These are phyloP conservation scores for Pseudocercospora macadamiae DNA, from an alignment of 2,329 filamentous ascomycete species.

Conservation along the genomic window DNA sequence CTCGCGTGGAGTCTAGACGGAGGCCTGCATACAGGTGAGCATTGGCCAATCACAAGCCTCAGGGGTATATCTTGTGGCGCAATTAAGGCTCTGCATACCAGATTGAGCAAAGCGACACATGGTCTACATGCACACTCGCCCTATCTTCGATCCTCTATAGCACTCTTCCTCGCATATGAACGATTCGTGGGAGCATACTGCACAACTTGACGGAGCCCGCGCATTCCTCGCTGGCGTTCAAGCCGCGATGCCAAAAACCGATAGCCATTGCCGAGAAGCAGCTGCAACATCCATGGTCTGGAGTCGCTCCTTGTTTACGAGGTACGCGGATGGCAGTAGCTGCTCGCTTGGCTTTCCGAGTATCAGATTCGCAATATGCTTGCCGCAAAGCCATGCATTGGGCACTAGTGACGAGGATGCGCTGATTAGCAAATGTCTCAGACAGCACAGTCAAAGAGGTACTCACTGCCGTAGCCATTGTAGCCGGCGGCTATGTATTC, in stretches of 20 bases:
- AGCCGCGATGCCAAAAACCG: neutral
- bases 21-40: neutral
- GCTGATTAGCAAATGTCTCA: no score
- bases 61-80: neutral
- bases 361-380: constrained; percentile 16
- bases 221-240: neutral
- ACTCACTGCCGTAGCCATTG: constrained; percentile 23
- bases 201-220: no score
- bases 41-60: neutral
- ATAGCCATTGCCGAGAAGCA: constrained; percentile 1
- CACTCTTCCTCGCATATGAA: no score
- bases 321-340: constrained; percentile 11
- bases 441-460: no score
- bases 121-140: neutral
- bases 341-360: constrained; percentile 1
- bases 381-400: constrained; percentile 19
- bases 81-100: constrained; percentile 5
- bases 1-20: neutral
- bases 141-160: no score
- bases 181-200: no score
- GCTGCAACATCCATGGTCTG: neutral
- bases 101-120: neutral
- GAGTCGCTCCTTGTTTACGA: constrained; percentile 9
- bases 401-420: constrained; percentile 8
- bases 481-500: constrained; percentile 23